Base-by-base conservation (phyloP, 306 rosid genomes). In the Quercus ilex region DNA sequence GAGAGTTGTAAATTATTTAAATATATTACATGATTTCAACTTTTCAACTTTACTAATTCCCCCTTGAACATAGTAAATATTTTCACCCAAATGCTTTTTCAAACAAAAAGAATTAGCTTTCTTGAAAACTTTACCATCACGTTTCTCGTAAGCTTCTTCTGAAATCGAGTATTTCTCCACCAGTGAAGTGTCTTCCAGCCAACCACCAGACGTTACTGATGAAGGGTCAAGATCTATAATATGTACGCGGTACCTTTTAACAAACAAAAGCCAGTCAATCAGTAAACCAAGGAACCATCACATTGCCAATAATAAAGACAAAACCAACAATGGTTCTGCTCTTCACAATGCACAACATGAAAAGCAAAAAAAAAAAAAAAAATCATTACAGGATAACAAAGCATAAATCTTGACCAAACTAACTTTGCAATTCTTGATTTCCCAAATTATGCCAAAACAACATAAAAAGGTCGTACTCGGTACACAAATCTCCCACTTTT, bases 161-260 rank as follows among this genome's bases (percentile, higher is more conserved):
- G 99, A 92, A 77, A 94, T 92, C 30, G 85, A 70, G 74, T 85
- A 94, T 82, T 94, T 92, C 80, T 95, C 96, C 14, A 95, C 99
- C 79, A 93, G 77, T 5, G 99, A 92, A 73, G 96, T 95, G 83
- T 95, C 96, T 88, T 95, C 99, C 35, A 92, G 85, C 99, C 99
- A 95, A 64, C 99, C 98, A 71, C 99, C 98, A 20, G 98, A 89
- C 5, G 98, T 90, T 67, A 95, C 87, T 60, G 99, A 95, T 9
- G 96, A 76, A 26, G 99, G 97, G 73, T 95, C 97, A 79, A 90
- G 87, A 85, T 95, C 99, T 75, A 91, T 69, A 77, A 92, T 80
- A 71, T 92, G 97, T 78, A 95, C 70, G 72, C 96, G 87, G 83
- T 79, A 94, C 84, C 98, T 92, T 83, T 55, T 55, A 83, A 74